Evolutionary conservation across 2,329 filamentous ascomycete genomes (phyloP), one percentile per base, ranked within the genome.

Genomic region (Neonectria punicea): DNA sequence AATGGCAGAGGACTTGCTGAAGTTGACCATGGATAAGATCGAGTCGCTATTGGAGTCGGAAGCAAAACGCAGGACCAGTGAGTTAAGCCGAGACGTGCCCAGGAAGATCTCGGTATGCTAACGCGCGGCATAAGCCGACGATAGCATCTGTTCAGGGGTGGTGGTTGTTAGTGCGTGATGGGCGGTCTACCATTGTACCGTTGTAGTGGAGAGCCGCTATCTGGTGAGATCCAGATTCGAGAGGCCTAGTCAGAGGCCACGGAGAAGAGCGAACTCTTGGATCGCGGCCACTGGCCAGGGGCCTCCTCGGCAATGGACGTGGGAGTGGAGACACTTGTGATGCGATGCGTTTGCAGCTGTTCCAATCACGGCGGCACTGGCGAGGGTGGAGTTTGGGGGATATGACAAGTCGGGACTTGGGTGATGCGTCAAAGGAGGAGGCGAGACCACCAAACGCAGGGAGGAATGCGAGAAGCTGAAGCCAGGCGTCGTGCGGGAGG

Each of bases 11-110:
- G 55, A 53, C 34, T 44, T 55, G 47, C 34, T 67, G 11, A n/a
- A 28, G 25, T 25, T 56, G 46, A 65, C 49, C 11, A 53, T 65
- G 67, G 43, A 56, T 13, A 64, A 67, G 63, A 58, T 68, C 11
- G 49, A 67, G n/a, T 47, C 50, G 3, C 39, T 67, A 53, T 16
- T 61, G 20, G 25, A 32, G 34, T 22, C 34, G 13, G 39, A 44
- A 43, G 50, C 36, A 16, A 46, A 36, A 25, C 30, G 39, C 20
- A 47, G 56, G 36, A 53, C 4, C 25, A 49, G 46, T 44, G 39
- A 34, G 55, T 34, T 55, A 28, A 22, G 34, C 55, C 10, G 34
- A 55, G 32, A 30, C 41, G 44, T 30, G 53, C 41, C 41, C n/a
- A 34, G 39, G 16, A 43, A 28, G 25, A 7, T 36, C 20, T 43